Evolutionary conservation across 768 basidiomycete genomes (phyloP), one percentile per base, ranked within the genome.

Genomic region (Daedaleopsis sinensis): DNA sequence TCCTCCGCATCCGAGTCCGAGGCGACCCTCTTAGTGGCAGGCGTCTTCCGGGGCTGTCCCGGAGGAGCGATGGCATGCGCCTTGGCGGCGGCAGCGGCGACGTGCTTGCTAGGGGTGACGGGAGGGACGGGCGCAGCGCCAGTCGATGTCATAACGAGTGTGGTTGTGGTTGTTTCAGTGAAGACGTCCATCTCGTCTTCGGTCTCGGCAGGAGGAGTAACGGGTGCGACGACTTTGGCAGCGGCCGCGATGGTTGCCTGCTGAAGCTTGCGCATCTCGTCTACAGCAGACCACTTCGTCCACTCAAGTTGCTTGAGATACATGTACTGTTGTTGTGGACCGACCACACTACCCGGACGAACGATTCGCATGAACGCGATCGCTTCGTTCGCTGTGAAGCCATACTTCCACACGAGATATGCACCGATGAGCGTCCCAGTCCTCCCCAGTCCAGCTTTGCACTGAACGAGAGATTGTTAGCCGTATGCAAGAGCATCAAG

Each of bases 291-390:
- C 94, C 95, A 96, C 69, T 93, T 93, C 18, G 87, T 82, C 94
- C 94, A 97, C 73, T 94, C 92, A 48, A 95, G 75, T 70, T 97
- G 94, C 77, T 95, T 95, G 70, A 93, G 85, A 71, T 96, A 95
- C 84, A 97, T 88, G 72, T 93, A 97, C 73, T 97, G 94, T 71
- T 94, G 93, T 66, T 94, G 93, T 19, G 93, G 93, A 13, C 93
- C 93, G 53, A 96, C 94, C 47, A 95, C 93, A 59, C 89, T 90
- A 7, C 95, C 96, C 2, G 97, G 97, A 48, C 97, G 88, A 57
- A 97, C 88, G 67, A 99, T 93, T 19, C 97, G 90, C 97, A 98
- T 98, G 76, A 96, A 98, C 0, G 91, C 97, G 58, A 98, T 98
- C 6, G 91, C 97, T 76, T 98, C 94, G 53, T 88, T 85, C 1